Base-by-base conservation (phyloP, 352 stramenopile species). In the Phytophthora sojae region DNA sequence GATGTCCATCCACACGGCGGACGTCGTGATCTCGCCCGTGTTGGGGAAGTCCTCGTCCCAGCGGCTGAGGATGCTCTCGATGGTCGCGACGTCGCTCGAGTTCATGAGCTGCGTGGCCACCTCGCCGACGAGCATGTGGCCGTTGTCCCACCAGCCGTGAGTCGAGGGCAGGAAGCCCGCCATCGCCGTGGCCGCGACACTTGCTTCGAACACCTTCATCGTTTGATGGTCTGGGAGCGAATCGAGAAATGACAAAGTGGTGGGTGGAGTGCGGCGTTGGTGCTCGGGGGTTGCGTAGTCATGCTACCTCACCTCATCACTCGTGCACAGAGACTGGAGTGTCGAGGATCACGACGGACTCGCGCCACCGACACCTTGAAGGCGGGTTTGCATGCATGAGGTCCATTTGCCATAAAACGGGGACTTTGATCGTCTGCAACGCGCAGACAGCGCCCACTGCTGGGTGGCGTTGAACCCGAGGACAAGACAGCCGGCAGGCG, bases 41-140 rank as follows among this genome's bases (percentile, higher is more conserved):
- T 89, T 88, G 32, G 79, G 81, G 71, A 88, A 91, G 54, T 89
- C 79, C 6, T 79, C 69, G 11, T 88, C 69, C 80, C 81, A 91
- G 9, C 51, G 65, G 14, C 60, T 59, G 25, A 89, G 65, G 53
- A 89, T 69, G n/a, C 50, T 66, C 32, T 91, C 66, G 62, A 91
- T 87, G 1, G 80, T 88, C 7, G 47, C 45, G 17, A 89, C 69
- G 47, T 91, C 83, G 2, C 45, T 60, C n/a, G 55, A 45, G 32
- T 68, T 55, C 81, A 90, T 77, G 51, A 86, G 76, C 60, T 90
- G 78, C 55, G 74, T 77, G 53, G 83, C 80, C 26, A 89, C 74
- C 25, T 91, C 64, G 4, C 79, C 77, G 6, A 88, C 76, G 19
- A 89, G 64, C 83, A 90, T 89, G 78, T 91, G 83, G 37, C 80